Conservation (phyloP, 306 rosid genomes). For the Prunus davidiana region DNA sequence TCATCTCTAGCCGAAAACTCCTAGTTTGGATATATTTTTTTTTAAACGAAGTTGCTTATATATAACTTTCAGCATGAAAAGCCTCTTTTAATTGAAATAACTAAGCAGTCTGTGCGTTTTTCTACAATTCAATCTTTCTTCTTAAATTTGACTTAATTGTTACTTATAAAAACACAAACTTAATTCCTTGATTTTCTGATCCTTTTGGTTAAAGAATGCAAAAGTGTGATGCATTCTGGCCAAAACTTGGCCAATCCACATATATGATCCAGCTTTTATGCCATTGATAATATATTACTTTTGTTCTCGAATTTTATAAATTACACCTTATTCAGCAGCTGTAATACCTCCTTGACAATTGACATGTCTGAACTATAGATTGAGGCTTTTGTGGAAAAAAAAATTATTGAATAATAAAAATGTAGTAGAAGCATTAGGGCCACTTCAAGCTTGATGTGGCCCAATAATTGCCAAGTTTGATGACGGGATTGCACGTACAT, state of each 20-base stretch:
- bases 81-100: neutral
- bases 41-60: neutral
- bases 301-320: neutral
- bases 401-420: neutral
- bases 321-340: neutral
- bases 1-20: neutral
- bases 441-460: neutral
- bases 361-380: neutral
- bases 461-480: neutral
- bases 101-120: neutral
- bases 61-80: neutral
- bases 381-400: neutral
- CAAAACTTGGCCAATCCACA: neutral
- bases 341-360: neutral
- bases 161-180: neutral
- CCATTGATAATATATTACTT: neutral
- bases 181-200: neutral
- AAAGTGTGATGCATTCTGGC: neutral
- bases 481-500: neutral
- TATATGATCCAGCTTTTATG: neutral
- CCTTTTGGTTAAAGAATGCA: neutral
- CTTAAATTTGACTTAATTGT: neutral
- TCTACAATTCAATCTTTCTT: neutral
- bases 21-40: neutral
- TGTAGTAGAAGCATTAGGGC: neutral